Evolutionary conservation across 495 filamentous ascomycete genomes (phyloP).

Genomic region (Xylaria nigripes): DNA sequence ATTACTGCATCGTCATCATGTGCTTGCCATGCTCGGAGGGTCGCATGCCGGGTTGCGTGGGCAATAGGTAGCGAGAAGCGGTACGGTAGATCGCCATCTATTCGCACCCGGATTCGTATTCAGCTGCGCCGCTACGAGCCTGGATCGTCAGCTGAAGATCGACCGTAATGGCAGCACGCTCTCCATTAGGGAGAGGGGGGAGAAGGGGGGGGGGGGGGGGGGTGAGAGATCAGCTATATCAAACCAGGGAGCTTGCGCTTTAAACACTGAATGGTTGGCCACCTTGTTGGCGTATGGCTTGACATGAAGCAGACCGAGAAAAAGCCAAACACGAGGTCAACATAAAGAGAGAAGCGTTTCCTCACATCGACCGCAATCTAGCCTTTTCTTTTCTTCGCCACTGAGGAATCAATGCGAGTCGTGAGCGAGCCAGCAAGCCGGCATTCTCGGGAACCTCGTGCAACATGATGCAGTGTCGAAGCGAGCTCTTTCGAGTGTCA

Average conservation of each 20-base stretch:
- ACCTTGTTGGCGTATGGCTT: neutral
- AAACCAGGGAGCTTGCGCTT: no score
- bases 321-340: neutral
- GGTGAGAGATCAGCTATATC: no score
- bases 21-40: no score
- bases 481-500: neutral
- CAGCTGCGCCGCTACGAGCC: constrained; percentile 2
- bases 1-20: no score
- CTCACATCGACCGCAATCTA: no score
- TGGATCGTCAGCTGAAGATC: constrained; percentile 4
- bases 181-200: no score
- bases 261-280: neutral
- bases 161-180: neutral
- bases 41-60: neutral
- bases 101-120: constrained; percentile 2
- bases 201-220: no score
- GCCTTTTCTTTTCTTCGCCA: neutral
- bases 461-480: neutral
- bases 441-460: neutral
- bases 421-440: neutral
- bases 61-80: constrained; percentile 3
- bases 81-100: neutral
- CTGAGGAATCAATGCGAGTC: neutral
- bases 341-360: no score
- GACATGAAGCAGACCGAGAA: neutral